phyloP scores from a whole-genome alignment of 495 filamentous ascomycete genomes.

The Talaromyces ruber region DNA sequence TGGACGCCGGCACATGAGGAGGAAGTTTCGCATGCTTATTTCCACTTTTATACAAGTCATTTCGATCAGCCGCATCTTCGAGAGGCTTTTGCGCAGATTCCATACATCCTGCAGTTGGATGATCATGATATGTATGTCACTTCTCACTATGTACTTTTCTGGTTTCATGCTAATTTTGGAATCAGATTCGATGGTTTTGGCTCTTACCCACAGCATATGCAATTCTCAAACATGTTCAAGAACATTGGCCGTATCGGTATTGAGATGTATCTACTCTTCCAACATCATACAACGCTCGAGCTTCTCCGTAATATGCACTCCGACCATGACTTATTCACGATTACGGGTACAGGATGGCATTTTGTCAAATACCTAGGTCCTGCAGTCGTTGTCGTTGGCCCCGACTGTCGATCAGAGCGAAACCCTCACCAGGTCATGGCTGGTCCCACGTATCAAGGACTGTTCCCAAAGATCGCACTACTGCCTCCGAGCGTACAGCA shows the following conservation, averaged over 20 bases:
- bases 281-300: slow-evolving; percentile 94
- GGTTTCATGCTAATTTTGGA: slow-evolving; percentile 9
- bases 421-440: slow-evolving; percentile 89
- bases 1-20: slow-evolving; percentile 95
- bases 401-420: slow-evolving; percentile 84
- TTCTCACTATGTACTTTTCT: not conserved
- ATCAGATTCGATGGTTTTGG: slow-evolving; percentile 93
- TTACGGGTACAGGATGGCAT: slow-evolving; percentile 95
- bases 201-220: slow-evolving; percentile 97
- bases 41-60: slow-evolving; percentile 96
- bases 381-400: slow-evolving; percentile 78
- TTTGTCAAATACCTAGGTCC: slow-evolving; percentile 95
- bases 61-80: slow-evolving; percentile 92
- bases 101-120: slow-evolving; percentile 84
- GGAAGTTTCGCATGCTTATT: slow-evolving; percentile 90
- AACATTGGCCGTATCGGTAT: slow-evolving; percentile 96
- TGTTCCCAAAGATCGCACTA: slow-evolving; percentile 91
- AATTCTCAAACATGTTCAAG: slow-evolving; percentile 93
- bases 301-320: slow-evolving; percentile 78
- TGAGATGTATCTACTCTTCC: slow-evolving; percentile 98
- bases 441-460: slow-evolving; percentile 90
- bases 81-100: slow-evolving; percentile 96
- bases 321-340: slow-evolving; percentile 89
- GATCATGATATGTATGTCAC: slow-evolving; percentile 95
- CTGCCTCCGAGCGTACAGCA: slow-evolving; percentile 92